Percentiles rank a stretch among this genome's conserved stretches.
Evolutionary conservation across 768 basidiomycete species (phyloP).

Genomic region (Rhodocollybia butyracea): DNA sequence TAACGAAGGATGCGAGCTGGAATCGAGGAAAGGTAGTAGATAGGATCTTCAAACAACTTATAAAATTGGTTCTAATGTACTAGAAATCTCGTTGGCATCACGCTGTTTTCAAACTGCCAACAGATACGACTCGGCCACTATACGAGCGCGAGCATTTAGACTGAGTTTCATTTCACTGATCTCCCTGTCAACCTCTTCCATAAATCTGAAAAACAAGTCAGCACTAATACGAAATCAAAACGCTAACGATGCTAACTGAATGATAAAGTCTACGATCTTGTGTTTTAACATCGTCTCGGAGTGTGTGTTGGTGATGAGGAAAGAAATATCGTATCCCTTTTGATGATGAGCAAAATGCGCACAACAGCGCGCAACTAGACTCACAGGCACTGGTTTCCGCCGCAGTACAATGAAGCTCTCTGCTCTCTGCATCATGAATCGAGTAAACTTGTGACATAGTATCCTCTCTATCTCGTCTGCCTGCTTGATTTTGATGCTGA

Average conservation of each 20-base stretch:
- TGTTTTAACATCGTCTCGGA: slow-evolving; percentile 99
- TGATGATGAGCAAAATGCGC: not conserved
- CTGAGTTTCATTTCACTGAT: slow-evolving; percentile 99
- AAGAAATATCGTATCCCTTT: slow-evolving; percentile 97
- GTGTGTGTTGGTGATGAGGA: slow-evolving; percentile 96
- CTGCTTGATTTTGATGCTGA: slow-evolving; percentile 98
- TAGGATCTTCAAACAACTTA: too few relatives aligned
- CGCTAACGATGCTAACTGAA: slow-evolving; percentile 60
- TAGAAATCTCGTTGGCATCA: too few relatives aligned
- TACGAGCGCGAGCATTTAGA: slow-evolving; percentile 93
- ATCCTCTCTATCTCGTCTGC: slow-evolving; percentile 98
- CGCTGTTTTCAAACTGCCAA: too few relatives aligned
- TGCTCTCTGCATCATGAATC: slow-evolving; percentile 99
- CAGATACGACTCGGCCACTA: slow-evolving; percentile 95
- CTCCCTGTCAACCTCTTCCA: slow-evolving; percentile 99
- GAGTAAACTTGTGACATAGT: slow-evolving; percentile 95
- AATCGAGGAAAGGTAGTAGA: too few relatives aligned
- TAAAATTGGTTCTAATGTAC: too few relatives aligned
- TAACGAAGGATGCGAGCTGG: too few relatives aligned
- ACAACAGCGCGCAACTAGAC: slow-evolving; percentile 19
- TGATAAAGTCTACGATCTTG: slow-evolving; percentile 99
- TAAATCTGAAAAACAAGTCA: slow-evolving; percentile 56
- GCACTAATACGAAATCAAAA: slow-evolving; percentile 5
- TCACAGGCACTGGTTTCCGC: slow-evolving; percentile 86
- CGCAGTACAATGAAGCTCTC: slow-evolving; percentile 97